A percentile compares a stretch with the other conserved stretches of the same genome.
Conservation (phyloP, 805 yeast genomes). For the Blastobotrys attinorum region DNA sequence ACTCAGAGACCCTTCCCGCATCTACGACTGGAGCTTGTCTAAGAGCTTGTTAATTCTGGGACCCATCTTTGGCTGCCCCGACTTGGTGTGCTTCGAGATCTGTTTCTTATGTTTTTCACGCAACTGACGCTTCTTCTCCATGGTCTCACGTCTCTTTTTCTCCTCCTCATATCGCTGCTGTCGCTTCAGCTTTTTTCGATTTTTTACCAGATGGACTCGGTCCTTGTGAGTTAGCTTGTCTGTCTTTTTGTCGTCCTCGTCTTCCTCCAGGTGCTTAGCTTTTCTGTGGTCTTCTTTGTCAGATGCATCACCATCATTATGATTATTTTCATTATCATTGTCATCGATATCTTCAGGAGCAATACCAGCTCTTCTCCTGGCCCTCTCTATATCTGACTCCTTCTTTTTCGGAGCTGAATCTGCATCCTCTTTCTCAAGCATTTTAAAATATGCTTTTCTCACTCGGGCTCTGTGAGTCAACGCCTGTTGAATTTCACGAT, state of each 20-base stretch:
- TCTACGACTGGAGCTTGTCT: constrained; percentile 47
- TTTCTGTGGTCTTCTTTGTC: constrained; percentile 8
- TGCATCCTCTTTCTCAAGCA: constrained; percentile 69
- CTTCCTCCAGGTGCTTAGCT: constrained; percentile 6
- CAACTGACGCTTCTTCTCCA: constrained; percentile 27
- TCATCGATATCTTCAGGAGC: constrained; percentile 7
- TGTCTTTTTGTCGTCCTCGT: constrained; percentile 15
- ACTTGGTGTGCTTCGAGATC: constrained; percentile 47
- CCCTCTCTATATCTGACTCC: constrained; percentile 14
- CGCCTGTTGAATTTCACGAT: constrained; percentile 66
- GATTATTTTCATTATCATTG: constrained; percentile 14
- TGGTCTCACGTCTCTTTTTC: constrained; percentile 36
- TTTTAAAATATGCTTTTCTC: constrained; percentile 72
- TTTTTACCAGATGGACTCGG: constrained; percentile 31
- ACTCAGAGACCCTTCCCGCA: no score
- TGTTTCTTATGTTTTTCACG: constrained; percentile 40
- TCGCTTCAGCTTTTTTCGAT: constrained; percentile 23
- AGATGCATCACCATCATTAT: background rate
- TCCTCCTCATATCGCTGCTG: constrained; percentile 33
- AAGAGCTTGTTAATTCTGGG: constrained; percentile 73
- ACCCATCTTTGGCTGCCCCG: constrained; percentile 88
- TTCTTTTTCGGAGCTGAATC: constrained; percentile 39
- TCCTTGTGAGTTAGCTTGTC: constrained; percentile 27
- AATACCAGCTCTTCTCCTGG: constrained; percentile 9
- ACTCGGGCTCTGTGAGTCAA: constrained; percentile 74